phyloP scores from a whole-genome alignment of 768 basidiomycete genomes.

The Suillus hirtellus region DNA sequence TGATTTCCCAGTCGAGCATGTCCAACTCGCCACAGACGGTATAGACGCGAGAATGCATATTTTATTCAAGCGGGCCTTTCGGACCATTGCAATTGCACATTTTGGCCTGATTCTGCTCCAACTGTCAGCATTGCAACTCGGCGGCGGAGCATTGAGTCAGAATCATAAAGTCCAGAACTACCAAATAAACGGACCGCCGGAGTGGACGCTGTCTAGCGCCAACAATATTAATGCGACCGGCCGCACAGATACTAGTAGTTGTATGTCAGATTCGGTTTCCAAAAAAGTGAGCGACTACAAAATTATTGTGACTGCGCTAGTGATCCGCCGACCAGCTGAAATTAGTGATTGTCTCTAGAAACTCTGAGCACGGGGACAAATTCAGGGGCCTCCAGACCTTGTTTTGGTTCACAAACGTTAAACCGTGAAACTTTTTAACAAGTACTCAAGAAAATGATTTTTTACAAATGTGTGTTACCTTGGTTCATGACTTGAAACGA shows the following conservation, averaged over 20 bases:
- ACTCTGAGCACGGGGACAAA: no score
- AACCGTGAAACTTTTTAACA: background rate
- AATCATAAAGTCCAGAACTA: background rate
- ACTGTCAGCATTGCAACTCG: background rate
- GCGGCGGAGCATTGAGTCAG: background rate
- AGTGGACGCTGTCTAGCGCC: background rate
- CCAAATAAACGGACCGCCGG: background rate
- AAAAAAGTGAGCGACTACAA: background rate
- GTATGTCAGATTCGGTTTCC: background rate
- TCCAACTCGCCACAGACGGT: background rate
- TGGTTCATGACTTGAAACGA: background rate
- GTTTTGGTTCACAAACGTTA: background rate
- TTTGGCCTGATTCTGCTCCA: background rate
- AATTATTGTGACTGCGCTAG: background rate
- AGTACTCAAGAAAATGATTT: background rate
- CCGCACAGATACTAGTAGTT: background rate
- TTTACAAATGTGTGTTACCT: background rate
- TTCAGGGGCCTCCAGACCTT: background rate
- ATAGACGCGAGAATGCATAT: background rate
- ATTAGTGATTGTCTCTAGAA: background rate
- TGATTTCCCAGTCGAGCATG: background rate
- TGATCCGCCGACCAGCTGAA: background rate
- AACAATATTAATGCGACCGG: background rate
- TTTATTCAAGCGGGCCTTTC: conserved; percentile 2
- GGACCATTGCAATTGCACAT: no score